Evolutionary conservation across 2,329 filamentous ascomycete species (phyloP).

Genomic region (Claviceps pusilla): DNA sequence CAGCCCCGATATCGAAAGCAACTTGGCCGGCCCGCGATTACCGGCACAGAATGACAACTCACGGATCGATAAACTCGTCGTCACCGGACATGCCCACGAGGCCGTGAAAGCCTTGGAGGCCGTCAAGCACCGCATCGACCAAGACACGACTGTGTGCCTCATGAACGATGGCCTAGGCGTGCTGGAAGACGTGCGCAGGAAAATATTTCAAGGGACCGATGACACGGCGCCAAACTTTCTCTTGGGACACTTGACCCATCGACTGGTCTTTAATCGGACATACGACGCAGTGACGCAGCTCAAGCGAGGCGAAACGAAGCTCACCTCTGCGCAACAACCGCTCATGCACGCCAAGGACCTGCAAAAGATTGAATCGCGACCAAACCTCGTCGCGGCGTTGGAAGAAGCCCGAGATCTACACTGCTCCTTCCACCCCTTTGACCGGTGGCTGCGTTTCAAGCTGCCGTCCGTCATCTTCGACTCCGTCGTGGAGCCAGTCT

Average conservation of each 20-base stretch:
- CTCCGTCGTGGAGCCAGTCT: slow-evolving; percentile 66
- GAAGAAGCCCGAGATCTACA: slow-evolving; percentile 11
- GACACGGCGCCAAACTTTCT: slow-evolving; percentile 59
- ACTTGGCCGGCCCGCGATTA: slow-evolving; percentile 7
- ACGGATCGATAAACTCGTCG: slow-evolving; percentile 55
- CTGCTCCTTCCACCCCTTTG: slow-evolving; percentile 12
- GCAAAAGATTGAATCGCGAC: slow-evolving; percentile 9
- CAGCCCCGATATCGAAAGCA: slow-evolving; percentile 10
- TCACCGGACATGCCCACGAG: slow-evolving; percentile 45
- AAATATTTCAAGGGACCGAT: slow-evolving; percentile 51
- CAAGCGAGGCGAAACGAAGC: slow-evolving; percentile 15
- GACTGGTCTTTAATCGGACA: slow-evolving; percentile 27
- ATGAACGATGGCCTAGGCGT: slow-evolving; percentile 72
- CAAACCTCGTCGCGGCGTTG: slow-evolving; percentile 12
- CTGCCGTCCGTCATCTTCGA: slow-evolving; percentile 66
- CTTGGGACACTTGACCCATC: slow-evolving; percentile 44
- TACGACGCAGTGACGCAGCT: slow-evolving; percentile 25
- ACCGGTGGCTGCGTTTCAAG: slow-evolving; percentile 51
- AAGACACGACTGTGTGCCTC: slow-evolving; percentile 57
- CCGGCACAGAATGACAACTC: slow-evolving; percentile 20
- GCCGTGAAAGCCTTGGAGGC: slow-evolving; percentile 38
- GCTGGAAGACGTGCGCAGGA: slow-evolving; percentile 58
- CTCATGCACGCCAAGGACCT: slow-evolving; percentile 7
- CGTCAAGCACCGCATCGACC: slow-evolving; percentile 51
- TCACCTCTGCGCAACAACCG: slow-evolving; percentile 14